phyloP scores from a whole-genome alignment of 768 basidiomycete species.

The Cyclocybe cylindracea region DNA sequence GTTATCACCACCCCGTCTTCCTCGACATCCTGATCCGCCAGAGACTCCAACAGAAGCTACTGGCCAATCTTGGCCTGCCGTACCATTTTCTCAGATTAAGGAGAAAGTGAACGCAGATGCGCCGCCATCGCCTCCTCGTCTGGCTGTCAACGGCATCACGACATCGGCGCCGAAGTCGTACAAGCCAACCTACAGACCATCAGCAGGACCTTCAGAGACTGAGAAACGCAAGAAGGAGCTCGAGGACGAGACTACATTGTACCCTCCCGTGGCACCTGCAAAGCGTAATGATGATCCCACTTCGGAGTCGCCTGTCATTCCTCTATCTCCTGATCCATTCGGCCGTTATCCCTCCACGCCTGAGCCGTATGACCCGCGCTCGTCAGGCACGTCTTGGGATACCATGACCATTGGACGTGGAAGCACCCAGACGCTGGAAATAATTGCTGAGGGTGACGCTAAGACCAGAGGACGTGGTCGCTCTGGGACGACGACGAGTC shows the following conservation, averaged over 20 bases:
- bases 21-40: conserved; percentile 30
- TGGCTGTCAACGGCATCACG: conserved; percentile 71
- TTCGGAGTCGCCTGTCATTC: conserved; percentile 65
- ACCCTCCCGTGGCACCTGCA: conserved; percentile 37
- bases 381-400: conserved; percentile 46
- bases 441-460: conserved; percentile 4
- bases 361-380: conserved; percentile 19
- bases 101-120: conserved; percentile 27
- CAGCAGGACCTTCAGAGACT: conserved; percentile 40
- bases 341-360: conserved; percentile 64
- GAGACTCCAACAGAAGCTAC: conserved; percentile 21
- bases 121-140: conserved; percentile 56
- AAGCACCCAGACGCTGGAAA: neutral
- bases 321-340: conserved; percentile 85
- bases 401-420: conserved; percentile 22
- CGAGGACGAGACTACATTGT: conserved; percentile 51
- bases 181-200: conserved; percentile 24
- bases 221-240: conserved; percentile 49
- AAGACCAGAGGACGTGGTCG: conserved; percentile 17
- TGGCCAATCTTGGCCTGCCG: conserved; percentile 39
- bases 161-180: conserved; percentile 57
- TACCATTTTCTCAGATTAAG: conserved; percentile 39
- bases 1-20: conserved; percentile 38
- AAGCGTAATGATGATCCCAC: conserved; percentile 19
- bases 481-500: conserved; percentile 44